A percentile compares a stretch with the other conserved stretches of the same genome.
Evolutionary conservation across 495 filamentous ascomycete genomes (phyloP).

Genomic region (Chaetomidium leptoderma): DNA sequence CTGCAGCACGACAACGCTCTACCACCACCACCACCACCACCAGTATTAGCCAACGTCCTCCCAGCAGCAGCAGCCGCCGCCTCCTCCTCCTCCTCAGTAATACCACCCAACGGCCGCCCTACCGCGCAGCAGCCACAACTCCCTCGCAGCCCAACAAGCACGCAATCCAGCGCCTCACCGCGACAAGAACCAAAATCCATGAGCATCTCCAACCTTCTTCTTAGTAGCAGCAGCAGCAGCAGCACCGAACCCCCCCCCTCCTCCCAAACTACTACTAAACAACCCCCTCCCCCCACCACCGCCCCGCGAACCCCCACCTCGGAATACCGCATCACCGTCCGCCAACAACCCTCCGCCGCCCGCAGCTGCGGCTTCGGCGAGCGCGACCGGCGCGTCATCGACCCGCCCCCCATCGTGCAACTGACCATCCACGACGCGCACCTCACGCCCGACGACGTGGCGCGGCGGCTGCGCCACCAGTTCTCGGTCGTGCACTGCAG

Average conservation of each 20-base stretch:
- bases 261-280: conserved; percentile 31
- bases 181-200: conserved; percentile 39
- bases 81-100: conserved; percentile 12
- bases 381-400: conserved; percentile 85
- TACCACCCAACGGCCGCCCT: conserved; percentile 15
- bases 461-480: conserved; percentile 62
- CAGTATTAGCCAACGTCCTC: conserved; percentile 7
- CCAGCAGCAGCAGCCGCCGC: too few species aligned
- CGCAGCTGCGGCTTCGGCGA: conserved; percentile 93
- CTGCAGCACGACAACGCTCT: conserved; percentile 21
- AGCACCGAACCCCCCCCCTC: conserved; percentile 14
- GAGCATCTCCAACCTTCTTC: conserved; percentile 45
- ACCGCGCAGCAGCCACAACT: conserved; percentile 9
- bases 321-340: conserved; percentile 57
- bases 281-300: conserved; percentile 30
- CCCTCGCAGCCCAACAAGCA: conserved; percentile 28
- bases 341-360: conserved; percentile 87
- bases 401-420: conserved; percentile 92
- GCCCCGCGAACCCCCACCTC: conserved; percentile 13
- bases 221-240: conserved; percentile 26
- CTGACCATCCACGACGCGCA: conserved; percentile 66
- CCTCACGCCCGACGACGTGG: conserved; percentile 49
- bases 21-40: too few species aligned
- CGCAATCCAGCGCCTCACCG: conserved; percentile 27
- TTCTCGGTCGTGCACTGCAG: conserved; percentile 83